Evolutionary conservation across 2,329 filamentous ascomycete genomes (phyloP).

Genomic region (Microascus cirrosus): DNA sequence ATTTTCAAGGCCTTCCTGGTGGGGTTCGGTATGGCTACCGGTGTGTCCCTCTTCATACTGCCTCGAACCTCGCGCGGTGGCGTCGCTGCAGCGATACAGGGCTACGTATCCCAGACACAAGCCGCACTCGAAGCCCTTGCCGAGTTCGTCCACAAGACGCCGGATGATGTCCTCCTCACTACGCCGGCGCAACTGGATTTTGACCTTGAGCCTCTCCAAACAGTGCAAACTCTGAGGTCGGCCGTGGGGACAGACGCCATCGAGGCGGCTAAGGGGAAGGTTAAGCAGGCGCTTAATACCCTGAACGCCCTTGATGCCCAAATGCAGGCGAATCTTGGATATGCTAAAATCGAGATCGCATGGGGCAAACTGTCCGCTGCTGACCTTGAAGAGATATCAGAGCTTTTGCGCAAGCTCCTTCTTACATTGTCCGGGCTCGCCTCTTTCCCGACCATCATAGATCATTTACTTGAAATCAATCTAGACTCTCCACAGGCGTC

Average conservation of each 20-base stretch:
- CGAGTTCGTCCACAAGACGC: conserved; percentile 1
- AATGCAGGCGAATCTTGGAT: conserved; percentile 1
- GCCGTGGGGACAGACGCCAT: background rate
- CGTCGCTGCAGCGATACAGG: background rate
- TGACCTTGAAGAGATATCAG: conserved; percentile 1
- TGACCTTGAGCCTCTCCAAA: conserved; percentile 5
- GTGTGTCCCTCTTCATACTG: conserved; percentile 3
- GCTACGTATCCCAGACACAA: background rate
- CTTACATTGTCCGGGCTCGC: background rate
- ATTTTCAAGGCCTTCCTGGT: conserved; percentile 1
- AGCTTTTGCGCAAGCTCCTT: background rate
- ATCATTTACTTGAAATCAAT: background rate
- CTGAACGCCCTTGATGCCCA: conserved; percentile 1
- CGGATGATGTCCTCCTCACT: conserved; percentile 5
- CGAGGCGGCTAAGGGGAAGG: background rate
- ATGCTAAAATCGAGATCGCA: conserved; percentile 1
- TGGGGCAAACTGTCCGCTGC: conserved; percentile 1
- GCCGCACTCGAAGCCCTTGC: background rate
- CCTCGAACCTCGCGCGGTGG: background rate
- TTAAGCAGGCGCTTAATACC: background rate
- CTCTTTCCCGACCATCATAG: background rate
- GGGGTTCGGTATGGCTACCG: conserved; percentile 1
- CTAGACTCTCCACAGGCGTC: background rate
- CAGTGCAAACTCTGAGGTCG: background rate
- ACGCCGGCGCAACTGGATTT: conserved; percentile 5